A percentile compares a stretch with the other conserved stretches of the same genome.
These are phyloP conservation scores for Ogataea angusta DNA, from an alignment of 805 yeast genomes.

Conservation along the genomic window DNA sequence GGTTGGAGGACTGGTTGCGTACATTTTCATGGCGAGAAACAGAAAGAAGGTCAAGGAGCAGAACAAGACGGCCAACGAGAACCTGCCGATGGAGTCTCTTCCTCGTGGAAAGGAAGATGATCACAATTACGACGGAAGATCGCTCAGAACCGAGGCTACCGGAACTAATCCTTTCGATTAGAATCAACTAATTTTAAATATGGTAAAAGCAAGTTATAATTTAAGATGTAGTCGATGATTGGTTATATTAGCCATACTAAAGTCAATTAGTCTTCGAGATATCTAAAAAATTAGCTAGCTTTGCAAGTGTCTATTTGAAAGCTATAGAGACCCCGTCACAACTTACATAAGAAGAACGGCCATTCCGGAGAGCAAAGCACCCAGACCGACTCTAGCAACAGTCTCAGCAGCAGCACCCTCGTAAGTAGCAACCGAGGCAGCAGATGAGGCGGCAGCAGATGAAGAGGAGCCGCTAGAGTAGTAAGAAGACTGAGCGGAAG, in stretches of 20 bases:
- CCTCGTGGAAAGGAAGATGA: background rate
- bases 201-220: background rate
- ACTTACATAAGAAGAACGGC: background rate
- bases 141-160: conserved; percentile 1
- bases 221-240: background rate
- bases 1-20: background rate
- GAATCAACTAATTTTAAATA: background rate
- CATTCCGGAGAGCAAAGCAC: background rate
- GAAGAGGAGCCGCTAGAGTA: background rate
- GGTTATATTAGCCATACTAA: too few species aligned
- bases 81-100: background rate
- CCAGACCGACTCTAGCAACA: background rate
- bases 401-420: conserved; percentile 1
- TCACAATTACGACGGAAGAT: background rate
- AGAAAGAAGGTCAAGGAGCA: background rate
- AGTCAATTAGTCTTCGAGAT: too few species aligned
- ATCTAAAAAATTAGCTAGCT: too few species aligned
- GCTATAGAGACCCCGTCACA: too few species aligned
- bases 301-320: too few species aligned
- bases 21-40: background rate
- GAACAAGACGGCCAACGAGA: background rate
- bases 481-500: background rate
- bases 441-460: background rate
- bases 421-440: background rate
- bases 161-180: background rate